These are phyloP conservation scores for Nothophytophthora sp. DNA, from an alignment of 352 stramenopile species.

Conservation along the genomic window DNA sequence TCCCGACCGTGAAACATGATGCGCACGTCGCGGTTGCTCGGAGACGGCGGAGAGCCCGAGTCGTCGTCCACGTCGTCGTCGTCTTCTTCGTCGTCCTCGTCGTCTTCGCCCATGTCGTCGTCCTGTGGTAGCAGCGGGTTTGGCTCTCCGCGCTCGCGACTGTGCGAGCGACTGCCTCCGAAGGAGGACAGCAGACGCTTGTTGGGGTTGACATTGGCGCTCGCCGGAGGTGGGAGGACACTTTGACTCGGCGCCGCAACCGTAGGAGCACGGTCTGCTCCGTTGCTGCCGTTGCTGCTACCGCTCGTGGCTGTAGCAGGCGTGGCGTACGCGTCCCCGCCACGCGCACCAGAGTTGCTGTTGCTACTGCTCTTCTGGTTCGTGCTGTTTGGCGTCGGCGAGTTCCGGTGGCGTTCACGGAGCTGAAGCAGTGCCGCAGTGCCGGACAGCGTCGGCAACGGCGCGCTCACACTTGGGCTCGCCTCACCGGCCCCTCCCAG, in stretches of 20 bases:
- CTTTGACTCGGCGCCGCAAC: too few relatives aligned
- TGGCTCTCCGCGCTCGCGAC: conserved; percentile 17
- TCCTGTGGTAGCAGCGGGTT: conserved; percentile 15
- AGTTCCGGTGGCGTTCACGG: conserved; percentile 7
- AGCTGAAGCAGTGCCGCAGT: conserved; percentile 37
- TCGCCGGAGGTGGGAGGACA: background rate
- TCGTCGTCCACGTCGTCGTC: conserved; percentile 25
- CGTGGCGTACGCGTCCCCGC: too few relatives aligned
- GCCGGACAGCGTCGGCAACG: conserved; percentile 50
- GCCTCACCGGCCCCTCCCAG: background rate
- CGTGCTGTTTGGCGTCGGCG: too few relatives aligned
- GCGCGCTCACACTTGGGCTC: background rate
- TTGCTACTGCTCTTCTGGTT: conserved; percentile 8
- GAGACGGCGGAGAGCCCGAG: conserved; percentile 23
- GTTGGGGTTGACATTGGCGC: background rate
- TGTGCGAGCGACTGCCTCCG: conserved; percentile 29
- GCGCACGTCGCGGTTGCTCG: conserved; percentile 42
- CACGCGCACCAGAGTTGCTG: too few relatives aligned
- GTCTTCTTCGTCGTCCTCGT: background rate
- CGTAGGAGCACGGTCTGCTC: too few relatives aligned
- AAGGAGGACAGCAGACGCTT: background rate
- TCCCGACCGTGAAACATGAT: conserved; percentile 79
- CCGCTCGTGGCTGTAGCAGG: too few relatives aligned
- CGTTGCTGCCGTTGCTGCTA: background rate
- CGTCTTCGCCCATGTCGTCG: conserved; percentile 25